Conservation (phyloP, 495 filamentous ascomycete species). For the Penicillium antarcticum region DNA sequence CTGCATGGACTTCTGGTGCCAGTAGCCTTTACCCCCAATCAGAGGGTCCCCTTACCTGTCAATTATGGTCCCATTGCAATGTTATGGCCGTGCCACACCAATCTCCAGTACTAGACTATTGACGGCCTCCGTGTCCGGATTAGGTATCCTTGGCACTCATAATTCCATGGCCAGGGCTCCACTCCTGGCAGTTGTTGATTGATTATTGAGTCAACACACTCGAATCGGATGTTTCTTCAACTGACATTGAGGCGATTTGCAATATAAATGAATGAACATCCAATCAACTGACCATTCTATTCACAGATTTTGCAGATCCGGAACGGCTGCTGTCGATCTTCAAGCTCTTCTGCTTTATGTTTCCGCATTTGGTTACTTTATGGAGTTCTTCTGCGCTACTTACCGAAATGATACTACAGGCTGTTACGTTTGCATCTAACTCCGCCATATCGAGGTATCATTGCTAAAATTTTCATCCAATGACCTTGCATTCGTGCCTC, state of each 20-base stretch:
- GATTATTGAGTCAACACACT: background rate
- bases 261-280: background rate
- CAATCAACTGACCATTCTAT: background rate
- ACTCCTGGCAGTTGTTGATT: background rate
- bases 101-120: background rate
- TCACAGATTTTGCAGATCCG: background rate
- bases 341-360: constrained; percentile 6
- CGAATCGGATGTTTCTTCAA: background rate
- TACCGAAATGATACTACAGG: constrained; percentile 26
- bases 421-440: constrained; percentile 34
- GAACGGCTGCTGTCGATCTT: background rate
- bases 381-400: constrained; percentile 6
- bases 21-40: background rate
- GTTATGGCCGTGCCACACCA: background rate
- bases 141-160: background rate
- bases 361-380: constrained; percentile 30
- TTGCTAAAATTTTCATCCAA: constrained; percentile 11
- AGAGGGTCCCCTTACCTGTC: background rate
- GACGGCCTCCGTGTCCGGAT: background rate
- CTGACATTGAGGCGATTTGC: background rate
- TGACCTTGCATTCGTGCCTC: constrained; percentile 16
- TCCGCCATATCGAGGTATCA: constrained; percentile 12
- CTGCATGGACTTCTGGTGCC: no score
- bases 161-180: background rate
- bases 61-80: background rate